phyloP scores from a whole-genome alignment of 1,284 basidiomycete genomes.

The Trametes versicolor region DNA sequence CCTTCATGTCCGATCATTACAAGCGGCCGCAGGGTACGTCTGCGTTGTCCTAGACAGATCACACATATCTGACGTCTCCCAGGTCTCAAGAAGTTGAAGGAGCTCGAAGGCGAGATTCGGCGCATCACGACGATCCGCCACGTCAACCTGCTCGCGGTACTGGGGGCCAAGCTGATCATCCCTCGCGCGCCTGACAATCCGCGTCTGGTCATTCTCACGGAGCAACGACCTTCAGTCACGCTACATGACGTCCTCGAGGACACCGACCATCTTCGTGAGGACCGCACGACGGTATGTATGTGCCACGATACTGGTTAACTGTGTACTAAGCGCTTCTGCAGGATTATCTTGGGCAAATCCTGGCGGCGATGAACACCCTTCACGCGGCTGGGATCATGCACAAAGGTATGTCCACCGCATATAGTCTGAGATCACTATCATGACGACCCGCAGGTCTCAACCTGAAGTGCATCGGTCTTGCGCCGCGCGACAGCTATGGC shows the following conservation, averaged over 20 bases:
- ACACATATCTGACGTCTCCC: constrained; percentile 6
- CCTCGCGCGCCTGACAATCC: constrained; percentile 55
- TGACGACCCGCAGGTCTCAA: constrained; percentile 55
- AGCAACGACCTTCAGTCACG: constrained; percentile 70
- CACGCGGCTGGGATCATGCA: constrained; percentile 73
- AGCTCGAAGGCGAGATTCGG: constrained; percentile 71
- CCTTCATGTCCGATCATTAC: constrained; percentile 76
- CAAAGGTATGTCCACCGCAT: constrained; percentile 52
- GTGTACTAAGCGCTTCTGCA: constrained; percentile 38
- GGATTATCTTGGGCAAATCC: constrained; percentile 78
- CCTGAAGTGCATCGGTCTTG: constrained; percentile 66
- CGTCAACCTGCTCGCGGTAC: constrained; percentile 66
- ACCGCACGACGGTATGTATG: constrained; percentile 64
- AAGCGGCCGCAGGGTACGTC: constrained; percentile 63
- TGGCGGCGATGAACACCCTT: constrained; percentile 70
- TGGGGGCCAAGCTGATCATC: constrained; percentile 69
- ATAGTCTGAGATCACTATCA: background rate
- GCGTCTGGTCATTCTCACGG: constrained; percentile 68
- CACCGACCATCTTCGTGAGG: constrained; percentile 70
- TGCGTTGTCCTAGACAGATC: background rate
- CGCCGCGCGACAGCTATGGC: constrained; percentile 55
- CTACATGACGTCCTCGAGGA: constrained; percentile 76
- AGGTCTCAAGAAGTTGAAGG: constrained; percentile 72
- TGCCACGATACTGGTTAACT: background rate
- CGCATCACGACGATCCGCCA: constrained; percentile 67